Evolutionary conservation across 2,329 filamentous ascomycete genomes (phyloP).

Genomic region (Pseudogymnoascus sp.): DNA sequence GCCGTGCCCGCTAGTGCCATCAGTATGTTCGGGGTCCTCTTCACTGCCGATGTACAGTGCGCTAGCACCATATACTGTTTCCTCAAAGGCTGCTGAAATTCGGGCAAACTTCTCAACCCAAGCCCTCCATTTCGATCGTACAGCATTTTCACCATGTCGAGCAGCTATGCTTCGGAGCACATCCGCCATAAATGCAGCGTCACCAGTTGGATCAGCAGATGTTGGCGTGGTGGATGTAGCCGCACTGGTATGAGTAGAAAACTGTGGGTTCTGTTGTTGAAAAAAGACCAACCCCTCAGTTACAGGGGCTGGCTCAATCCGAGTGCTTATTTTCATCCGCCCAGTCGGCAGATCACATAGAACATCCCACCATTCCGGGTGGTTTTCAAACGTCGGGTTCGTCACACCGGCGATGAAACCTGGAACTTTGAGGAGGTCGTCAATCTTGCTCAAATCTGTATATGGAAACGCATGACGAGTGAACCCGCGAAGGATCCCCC

Average conservation of each 20-base stretch:
- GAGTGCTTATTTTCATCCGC: constrained; percentile 86
- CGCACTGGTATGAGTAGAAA: constrained; percentile 43
- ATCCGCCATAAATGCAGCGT: constrained; percentile 80
- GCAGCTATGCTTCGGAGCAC: constrained; percentile 76
- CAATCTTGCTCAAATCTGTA: constrained; percentile 94
- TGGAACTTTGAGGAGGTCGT: constrained; percentile 89
- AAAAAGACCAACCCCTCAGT: constrained; percentile 86
- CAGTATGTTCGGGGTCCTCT: constrained; percentile 52
- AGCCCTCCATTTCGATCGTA: constrained; percentile 85
- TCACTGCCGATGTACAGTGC: constrained; percentile 78
- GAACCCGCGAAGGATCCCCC: constrained; percentile 86
- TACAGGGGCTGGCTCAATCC: constrained; percentile 69
- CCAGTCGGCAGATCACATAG: constrained; percentile 88
- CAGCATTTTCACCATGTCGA: constrained; percentile 79
- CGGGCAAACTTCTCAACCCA: constrained; percentile 94
- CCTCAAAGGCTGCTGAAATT: constrained; percentile 88
- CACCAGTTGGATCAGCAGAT: constrained; percentile 66
- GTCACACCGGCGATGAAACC: constrained; percentile 98
- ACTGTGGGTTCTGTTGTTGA: constrained; percentile 64
- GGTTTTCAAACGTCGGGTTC: constrained; percentile 90
- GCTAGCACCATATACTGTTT: constrained; percentile 87
- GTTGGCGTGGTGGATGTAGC: constrained; percentile 21
- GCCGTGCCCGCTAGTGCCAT: constrained; percentile 69
- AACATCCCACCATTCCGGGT: constrained; percentile 97
- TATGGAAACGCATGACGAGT: constrained; percentile 96